A percentile compares a stretch with the other conserved stretches of the same genome.
Evolutionary conservation across 2,329 filamentous ascomycete species (phyloP).

Genomic region (Neobulgaria alba): DNA sequence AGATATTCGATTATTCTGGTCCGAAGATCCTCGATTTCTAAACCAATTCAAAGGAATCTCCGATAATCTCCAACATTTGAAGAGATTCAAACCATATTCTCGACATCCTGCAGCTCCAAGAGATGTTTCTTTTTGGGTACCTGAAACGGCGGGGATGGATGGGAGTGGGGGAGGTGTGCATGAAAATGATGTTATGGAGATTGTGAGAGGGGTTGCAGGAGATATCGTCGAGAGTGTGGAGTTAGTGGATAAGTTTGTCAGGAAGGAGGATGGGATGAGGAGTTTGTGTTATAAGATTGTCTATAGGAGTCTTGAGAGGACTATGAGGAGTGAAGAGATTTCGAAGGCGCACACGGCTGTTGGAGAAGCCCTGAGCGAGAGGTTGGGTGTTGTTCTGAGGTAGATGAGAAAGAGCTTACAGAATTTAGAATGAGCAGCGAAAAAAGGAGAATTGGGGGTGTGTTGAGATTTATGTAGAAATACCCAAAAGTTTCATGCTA

Average conservation of each 20-base stretch:
- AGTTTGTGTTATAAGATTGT: constrained; percentile 91
- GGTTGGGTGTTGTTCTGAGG: constrained; percentile 66
- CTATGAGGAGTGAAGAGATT: constrained; percentile 73
- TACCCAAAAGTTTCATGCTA: too few species aligned
- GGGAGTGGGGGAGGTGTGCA: constrained; percentile 53
- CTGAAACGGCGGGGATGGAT: constrained; percentile 39
- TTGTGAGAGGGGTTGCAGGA: constrained; percentile 74
- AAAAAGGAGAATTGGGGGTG: constrained; percentile 1
- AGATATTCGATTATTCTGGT: constrained; percentile 97
- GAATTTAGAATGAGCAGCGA: constrained; percentile 4
- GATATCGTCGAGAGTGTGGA: constrained; percentile 82
- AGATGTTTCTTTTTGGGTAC: constrained; percentile 91
- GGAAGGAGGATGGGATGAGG: constrained; percentile 73
- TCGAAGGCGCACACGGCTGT: constrained; percentile 69
- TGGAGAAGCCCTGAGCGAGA: constrained; percentile 52
- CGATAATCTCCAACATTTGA: constrained; percentile 39
- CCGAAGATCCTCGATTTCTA: constrained; percentile 74
- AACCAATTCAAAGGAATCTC: constrained; percentile 66
- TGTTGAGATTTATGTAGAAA: constrained; percentile 5
- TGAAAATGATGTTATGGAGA: constrained; percentile 96
- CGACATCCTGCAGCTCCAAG: constrained; percentile 84
- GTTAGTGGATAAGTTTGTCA: constrained; percentile 77
- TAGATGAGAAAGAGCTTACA: constrained; percentile 34
- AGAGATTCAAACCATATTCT: constrained; percentile 76
- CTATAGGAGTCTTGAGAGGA: constrained; percentile 87